Base-by-base conservation (phyloP, 768 basidiomycete genomes). In the Mrakia hoshinonis region DNA sequence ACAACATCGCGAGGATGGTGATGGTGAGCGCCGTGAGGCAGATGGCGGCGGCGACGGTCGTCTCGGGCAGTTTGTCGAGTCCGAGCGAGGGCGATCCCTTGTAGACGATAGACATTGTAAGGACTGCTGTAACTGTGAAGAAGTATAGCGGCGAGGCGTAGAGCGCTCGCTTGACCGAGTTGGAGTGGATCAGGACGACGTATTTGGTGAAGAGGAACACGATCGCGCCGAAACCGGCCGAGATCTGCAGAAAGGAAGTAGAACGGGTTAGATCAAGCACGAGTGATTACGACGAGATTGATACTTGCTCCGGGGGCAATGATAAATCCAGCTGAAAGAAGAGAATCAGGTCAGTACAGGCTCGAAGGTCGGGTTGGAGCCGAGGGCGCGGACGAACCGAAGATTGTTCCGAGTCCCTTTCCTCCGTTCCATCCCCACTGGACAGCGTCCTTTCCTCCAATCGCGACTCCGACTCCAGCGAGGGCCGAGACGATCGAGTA, bases 341-440 rank as follows among this genome's bases (percentile, higher is more conserved):
- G 29, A 52, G n/a, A 26, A 3, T 9, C n/a, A 22, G 12, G 51
- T 52, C 51, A 52, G 51, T n/a, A 10, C 10, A 7, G 22, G 26
- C 22, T 54, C 31, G 22, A n/a, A 2, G 31, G 26, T n/a, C 52
- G 24, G 24, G 6, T 54, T 3, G 6, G 20, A 51, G 49, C 5
- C 6, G 49, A 20, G 5, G 49, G n/a, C n/a, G n/a, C n/a, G n/a
- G n/a, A n/a, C n/a, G n/a, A n/a, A n/a, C n/a, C n/a, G n/a, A 68
- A 65, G 69, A 68, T 38, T 7, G 58, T 54, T 48, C 69, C 58
- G 9, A 71, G 69, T 67, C 81, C 82, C 73, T 79, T 80, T 31
- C 79, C 81, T 51, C 74, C 74, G 73, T 82, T 80, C 81, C 82
- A 83, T 13, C 82, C 82, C 82, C 82, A 83, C 47, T 79, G 69